Base-by-base conservation (phyloP, 2,329 filamentous ascomycete genomes). In the Epichloe uncinata region DNA sequence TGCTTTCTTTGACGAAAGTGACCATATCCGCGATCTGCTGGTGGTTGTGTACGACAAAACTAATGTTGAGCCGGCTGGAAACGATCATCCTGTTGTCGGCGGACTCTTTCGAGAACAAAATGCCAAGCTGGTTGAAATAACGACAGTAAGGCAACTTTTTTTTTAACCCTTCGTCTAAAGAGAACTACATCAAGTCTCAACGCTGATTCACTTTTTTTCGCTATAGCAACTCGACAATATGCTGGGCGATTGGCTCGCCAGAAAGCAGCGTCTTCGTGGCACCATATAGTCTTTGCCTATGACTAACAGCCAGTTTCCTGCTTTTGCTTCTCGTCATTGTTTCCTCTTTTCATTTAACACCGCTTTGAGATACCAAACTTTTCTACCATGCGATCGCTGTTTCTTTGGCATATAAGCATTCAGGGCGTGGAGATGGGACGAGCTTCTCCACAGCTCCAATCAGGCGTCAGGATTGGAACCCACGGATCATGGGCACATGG, bases 1-100 rank as follows among this genome's bases (percentile, higher is more conserved):
- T 52, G 84, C 86, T 13, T 98, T 96, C 68, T 85, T 97, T 60
- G 91, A 97, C 57, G 88, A 93, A 57, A 82, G 87, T 53, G 82
- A 83, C 35, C 88, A 95, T 55, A 88, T 98, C 57, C 81, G 87
- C 47, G 91, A 98, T 63, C 78, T 97, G 63, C 75, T 97, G 47
- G 78, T 90, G 37, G 85, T 98, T 53, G 88, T 98, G 30, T 90
- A 95, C 62, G 90, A 97, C 67, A 95, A 90, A 64, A 85, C 82
- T 13, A 86, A 90, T 52, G 82, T 94, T 15, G 77, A 81, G 41
- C 85, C 88, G 16, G 86, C 84, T 7, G 80, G 84, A 1, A 77
- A 79, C n/a, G 87, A 95, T 51, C 90, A 97, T 64, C 91, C 91
- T 0, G 75, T 95, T 42, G 87, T 85, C 47, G 80, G 81, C 13